These are phyloP conservation scores for Helicocarpus griseus DNA, from an alignment of 2,329 filamentous ascomycete species.

Conservation along the genomic window DNA sequence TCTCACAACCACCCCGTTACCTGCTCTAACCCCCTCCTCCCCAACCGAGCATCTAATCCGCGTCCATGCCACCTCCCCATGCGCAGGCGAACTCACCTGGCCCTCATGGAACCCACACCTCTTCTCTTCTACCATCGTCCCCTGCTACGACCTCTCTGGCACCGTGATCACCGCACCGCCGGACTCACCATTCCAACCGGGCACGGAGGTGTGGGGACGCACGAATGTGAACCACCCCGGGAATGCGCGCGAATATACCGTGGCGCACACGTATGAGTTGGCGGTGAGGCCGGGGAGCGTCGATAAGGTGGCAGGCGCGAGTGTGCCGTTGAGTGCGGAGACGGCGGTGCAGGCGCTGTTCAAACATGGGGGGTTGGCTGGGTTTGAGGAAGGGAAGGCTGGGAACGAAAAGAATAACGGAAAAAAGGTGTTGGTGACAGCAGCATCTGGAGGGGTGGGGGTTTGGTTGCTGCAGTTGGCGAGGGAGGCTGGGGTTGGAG, in stretches of 20 bases:
- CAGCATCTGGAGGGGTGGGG: constrained; percentile 36
- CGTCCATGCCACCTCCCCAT: constrained; percentile 29
- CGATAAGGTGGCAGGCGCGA: constrained; percentile 27
- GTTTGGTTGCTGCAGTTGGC: constrained; percentile 36
- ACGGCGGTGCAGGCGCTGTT: constrained; percentile 39
- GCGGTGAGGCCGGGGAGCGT: constrained; percentile 25
- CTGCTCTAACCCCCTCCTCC: constrained; percentile 10
- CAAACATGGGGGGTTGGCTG: constrained; percentile 21
- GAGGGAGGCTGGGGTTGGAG: constrained; percentile 26
- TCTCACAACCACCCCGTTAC: constrained; percentile 11
- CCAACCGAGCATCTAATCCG: constrained; percentile 30
- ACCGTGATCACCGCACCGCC: constrained; percentile 27
- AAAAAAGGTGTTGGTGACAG: constrained; percentile 36
- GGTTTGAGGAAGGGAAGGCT: constrained; percentile 8
- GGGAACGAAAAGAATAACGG: constrained; percentile 13
- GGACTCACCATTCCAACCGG: constrained; percentile 27
- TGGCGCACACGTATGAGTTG: constrained; percentile 26
- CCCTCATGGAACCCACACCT: constrained; percentile 10
- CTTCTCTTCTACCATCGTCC: constrained; percentile 21
- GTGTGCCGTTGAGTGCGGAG: constrained; percentile 31
- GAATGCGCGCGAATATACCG: constrained; percentile 28
- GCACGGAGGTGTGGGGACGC: constrained; percentile 30
- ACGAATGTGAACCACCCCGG: constrained; percentile 26
- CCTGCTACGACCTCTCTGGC: constrained; percentile 34
- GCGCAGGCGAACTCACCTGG: constrained; percentile 36